A percentile compares a stretch with the other conserved stretches of the same genome.
Conservation (phyloP, 345 rosid species). For the Eucalyptus sp. region DNA sequence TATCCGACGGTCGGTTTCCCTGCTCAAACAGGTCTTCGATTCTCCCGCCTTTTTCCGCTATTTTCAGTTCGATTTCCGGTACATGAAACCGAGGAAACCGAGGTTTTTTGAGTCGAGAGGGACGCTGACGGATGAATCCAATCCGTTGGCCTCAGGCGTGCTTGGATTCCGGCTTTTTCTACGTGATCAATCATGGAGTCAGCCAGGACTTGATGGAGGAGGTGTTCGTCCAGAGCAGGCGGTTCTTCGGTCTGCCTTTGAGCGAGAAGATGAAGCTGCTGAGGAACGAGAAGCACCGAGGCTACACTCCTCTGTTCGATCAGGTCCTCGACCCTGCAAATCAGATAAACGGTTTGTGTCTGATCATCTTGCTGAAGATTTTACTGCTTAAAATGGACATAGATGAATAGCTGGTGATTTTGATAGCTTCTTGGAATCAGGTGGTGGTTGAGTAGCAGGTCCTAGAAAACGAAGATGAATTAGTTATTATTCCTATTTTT, state of each 20-base stretch:
- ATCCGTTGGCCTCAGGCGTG: constrained; percentile 33
- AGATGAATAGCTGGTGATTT: no score
- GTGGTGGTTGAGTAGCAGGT: no score
- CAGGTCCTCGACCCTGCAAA: constrained; percentile 51
- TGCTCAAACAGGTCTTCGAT: constrained; percentile 5
- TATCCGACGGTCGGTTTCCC: constrained; percentile 15
- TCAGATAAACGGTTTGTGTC: no score
- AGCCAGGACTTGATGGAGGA: constrained; percentile 48
- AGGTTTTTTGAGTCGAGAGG: background rate
- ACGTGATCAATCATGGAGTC: constrained; percentile 70
- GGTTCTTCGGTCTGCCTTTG: constrained; percentile 40
- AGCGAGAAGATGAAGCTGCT: constrained; percentile 52
- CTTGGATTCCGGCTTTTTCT: constrained; percentile 68
- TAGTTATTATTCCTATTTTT: no score
- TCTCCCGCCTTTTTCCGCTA: background rate
- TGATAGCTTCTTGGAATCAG: no score
- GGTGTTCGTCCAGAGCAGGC: constrained; percentile 54
- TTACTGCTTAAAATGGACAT: no score
- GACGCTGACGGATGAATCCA: background rate
- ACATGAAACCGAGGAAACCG: background rate
- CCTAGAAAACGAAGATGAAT: no score
- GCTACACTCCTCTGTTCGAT: constrained; percentile 64
- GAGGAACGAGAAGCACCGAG: constrained; percentile 58
- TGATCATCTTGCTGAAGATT: no score
- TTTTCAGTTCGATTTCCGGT: background rate